phyloP scores from a whole-genome alignment of 805 yeast genomes.

The Starmerella cellae region DNA sequence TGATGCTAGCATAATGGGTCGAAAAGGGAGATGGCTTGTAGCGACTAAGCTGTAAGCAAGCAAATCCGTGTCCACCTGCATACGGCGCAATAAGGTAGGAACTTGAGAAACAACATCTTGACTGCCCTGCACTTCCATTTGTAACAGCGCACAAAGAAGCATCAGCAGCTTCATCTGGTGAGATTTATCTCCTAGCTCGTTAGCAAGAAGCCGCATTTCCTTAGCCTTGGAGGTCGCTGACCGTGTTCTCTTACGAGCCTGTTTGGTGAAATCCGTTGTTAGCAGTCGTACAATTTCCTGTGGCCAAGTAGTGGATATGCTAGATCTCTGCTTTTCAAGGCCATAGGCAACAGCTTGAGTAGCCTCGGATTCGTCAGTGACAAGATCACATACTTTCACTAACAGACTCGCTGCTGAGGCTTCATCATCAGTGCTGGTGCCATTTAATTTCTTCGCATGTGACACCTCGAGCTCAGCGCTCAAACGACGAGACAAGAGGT shows the following conservation, averaged over 20 bases:
- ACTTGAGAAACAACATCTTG: background rate
- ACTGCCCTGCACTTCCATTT: background rate
- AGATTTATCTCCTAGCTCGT: background rate
- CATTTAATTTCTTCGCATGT: background rate
- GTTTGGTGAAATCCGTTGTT: background rate
- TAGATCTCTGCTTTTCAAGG: background rate
- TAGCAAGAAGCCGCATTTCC: background rate
- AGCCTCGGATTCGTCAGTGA: background rate
- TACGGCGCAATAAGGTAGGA: background rate
- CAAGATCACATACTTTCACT: background rate
- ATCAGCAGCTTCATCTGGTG: background rate
- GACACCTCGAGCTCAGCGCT: background rate
- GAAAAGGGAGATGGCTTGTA: conserved; percentile 2
- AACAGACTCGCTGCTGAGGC: background rate
- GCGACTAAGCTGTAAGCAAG: conserved; percentile 1
- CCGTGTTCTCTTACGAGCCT: background rate
- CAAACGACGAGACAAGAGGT: conserved; percentile 1
- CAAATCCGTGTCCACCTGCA: conserved; percentile 8
- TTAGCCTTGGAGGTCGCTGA: background rate
- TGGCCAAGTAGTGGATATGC: background rate
- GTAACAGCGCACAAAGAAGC: background rate
- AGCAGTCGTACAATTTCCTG: background rate
- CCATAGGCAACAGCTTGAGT: background rate
- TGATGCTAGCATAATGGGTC: background rate
- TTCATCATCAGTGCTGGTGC: background rate